Base-by-base conservation (phyloP, 2,329 filamentous ascomycete genomes). In the Colletotrichum spinosum region DNA sequence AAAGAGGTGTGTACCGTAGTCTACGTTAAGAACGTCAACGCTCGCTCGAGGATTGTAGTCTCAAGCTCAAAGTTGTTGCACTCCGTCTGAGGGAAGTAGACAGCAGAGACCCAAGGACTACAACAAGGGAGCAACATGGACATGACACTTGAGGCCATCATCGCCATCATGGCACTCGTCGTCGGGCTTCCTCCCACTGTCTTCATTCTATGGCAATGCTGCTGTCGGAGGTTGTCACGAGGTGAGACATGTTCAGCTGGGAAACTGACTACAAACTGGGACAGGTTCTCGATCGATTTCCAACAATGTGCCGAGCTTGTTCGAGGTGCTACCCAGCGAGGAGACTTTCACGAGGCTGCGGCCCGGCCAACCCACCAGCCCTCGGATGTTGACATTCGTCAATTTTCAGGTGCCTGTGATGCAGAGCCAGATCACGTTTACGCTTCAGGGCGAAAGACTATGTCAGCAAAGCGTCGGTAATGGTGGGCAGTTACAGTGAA, bases 81-180 rank as follows among this genome's bases (percentile, higher is more conserved):
- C 25, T 5, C 25, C 25, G 4, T 25, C 25, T 25, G 1, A 25
- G 4, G 25, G 4, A 25, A 12, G 17, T 11, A n/a, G n/a, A 17
- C 4, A 2, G 11, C 8, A 34, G 33, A 17, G 45, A 10, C n/a
- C n/a, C 15, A 48, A 48, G 9, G 7, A 34, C 9, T 25, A 11
- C 33, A 33, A 9, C 13, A 11, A 15, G 15, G 10, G 37, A 33
- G 6, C 2, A 5, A 4, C 25, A 66, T 66, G 63, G 37, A 66
- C 8, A n/a, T 66, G 2, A 63, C 48, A 6, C 48, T 58, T 2
- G 63, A 66, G n/a, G 59, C 59, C 15, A 64, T 66, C 2, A 46
- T 66, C 11, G 59, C 41, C 3, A 58, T 66, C 6, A 17, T 54
- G 0, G 33, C 63, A 10, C 63, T 66, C 8, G 3, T 58, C 0